These are phyloP conservation scores for Backusella circina DNA, from an alignment of 192 early-diverging fungal species.

Conservation along the genomic window DNA sequence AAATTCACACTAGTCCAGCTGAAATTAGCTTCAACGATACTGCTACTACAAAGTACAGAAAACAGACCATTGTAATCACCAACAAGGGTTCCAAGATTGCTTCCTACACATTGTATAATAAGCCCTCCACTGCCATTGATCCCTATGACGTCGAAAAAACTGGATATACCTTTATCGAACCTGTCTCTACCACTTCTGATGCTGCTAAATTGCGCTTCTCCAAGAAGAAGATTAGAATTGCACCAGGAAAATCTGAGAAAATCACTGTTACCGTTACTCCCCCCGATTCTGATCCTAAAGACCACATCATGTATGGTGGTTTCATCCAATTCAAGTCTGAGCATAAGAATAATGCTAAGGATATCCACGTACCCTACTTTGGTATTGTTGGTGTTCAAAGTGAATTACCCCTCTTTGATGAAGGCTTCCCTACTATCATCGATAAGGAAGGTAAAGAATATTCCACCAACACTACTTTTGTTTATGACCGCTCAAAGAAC, in stretches of 20 bases:
- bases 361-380: conserved; percentile 43
- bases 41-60: conserved; percentile 25
- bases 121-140: conserved; percentile 33
- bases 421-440: conserved; percentile 1
- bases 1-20: conserved; percentile 36
- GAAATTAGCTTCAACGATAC: conserved; percentile 53
- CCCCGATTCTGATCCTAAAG: conserved; percentile 18
- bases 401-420: conserved; percentile 46
- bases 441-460: conserved; percentile 3
- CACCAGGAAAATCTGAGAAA: conserved; percentile 15
- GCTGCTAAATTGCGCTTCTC: conserved; percentile 19
- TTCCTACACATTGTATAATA: conserved; percentile 37
- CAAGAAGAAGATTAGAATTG: conserved; percentile 11
- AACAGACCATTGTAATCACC: conserved; percentile 36
- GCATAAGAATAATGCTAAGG: neutral
- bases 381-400: conserved; percentile 42
- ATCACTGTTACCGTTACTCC: conserved; percentile 23
- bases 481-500: conserved; percentile 6
- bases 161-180: conserved; percentile 11
- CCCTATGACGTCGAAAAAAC: conserved; percentile 30
- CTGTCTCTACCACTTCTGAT: neutral
- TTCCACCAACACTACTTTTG: neutral
- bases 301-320: conserved; percentile 45
- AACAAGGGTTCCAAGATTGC: conserved; percentile 36
- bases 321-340: conserved; percentile 37